A percentile compares a stretch with the other conserved stretches of the same genome.
Evolutionary conservation across 192 early-diverging fungal genomes (phyloP).

Genomic region (Coemansia sp.): DNA sequence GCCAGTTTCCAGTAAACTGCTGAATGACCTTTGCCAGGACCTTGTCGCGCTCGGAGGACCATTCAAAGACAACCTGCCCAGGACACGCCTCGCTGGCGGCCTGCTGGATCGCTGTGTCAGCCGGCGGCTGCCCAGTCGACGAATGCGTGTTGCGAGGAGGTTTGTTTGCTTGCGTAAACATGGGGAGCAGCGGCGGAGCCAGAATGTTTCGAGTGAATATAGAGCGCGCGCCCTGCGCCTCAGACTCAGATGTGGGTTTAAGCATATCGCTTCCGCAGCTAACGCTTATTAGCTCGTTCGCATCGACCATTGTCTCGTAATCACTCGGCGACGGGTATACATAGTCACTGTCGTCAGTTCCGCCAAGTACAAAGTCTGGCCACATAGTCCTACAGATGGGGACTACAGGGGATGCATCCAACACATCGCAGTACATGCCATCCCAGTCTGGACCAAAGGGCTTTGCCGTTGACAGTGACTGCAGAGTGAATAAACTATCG

Average conservation of each 20-base stretch:
- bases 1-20: slow-evolving; percentile 49
- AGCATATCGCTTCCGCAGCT: slow-evolving; percentile 14
- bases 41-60: slow-evolving; percentile 41
- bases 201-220: slow-evolving; percentile 42
- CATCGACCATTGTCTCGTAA: slow-evolving; percentile 8
- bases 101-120: slow-evolving; percentile 34
- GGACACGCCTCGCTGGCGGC: slow-evolving; percentile 38
- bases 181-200: slow-evolving; percentile 40
- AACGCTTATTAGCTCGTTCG: slow-evolving; percentile 15
- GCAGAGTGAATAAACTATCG: slow-evolving; percentile 33
- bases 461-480: slow-evolving; percentile 17
- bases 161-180: slow-evolving; percentile 47
- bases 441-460: slow-evolving; percentile 39
- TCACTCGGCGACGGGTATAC: not conserved
- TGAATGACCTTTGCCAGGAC: slow-evolving; percentile 36
- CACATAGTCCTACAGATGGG: slow-evolving; percentile 51
- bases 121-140: slow-evolving; percentile 24
- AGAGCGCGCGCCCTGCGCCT: slow-evolving; percentile 14
- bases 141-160: slow-evolving; percentile 19
- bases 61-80: slow-evolving; percentile 42
- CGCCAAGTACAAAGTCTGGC: slow-evolving; percentile 24
- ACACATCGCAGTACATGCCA: slow-evolving; percentile 36
- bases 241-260: slow-evolving; percentile 13
- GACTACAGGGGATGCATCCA: slow-evolving; percentile 39
- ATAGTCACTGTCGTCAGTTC: slow-evolving; percentile 2